Conservation (phyloP, 2,329 filamentous ascomycete species). For the Periconia macrospinosa region DNA sequence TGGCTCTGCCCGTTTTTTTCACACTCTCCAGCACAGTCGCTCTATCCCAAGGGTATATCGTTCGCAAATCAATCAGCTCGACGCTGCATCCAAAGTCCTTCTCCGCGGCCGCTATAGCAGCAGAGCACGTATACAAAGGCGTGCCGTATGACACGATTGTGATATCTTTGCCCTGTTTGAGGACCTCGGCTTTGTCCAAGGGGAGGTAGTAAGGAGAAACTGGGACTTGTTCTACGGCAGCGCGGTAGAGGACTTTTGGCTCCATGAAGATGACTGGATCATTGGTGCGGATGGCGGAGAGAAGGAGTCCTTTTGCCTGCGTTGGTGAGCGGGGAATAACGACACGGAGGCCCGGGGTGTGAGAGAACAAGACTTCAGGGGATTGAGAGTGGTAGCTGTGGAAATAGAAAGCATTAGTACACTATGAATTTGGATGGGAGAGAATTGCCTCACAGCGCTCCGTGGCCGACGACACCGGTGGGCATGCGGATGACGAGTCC, state of each 20-base stretch:
- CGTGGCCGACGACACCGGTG: constrained; percentile 85
- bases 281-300: constrained; percentile 73
- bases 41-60: constrained; percentile 90
- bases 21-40: constrained; percentile 79
- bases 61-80: constrained; percentile 85
- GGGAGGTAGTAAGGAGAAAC: constrained; percentile 79
- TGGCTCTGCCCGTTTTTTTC: constrained; percentile 79
- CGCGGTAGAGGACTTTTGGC: constrained; percentile 89
- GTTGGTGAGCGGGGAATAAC: constrained; percentile 83
- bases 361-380: constrained; percentile 84
- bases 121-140: constrained; percentile 80
- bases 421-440: background rate
- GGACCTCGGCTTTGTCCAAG: constrained; percentile 79
- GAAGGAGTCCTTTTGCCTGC: constrained; percentile 84
- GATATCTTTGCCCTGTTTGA: constrained; percentile 78
- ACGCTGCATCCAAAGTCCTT: constrained; percentile 74
- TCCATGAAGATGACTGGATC: constrained; percentile 94
- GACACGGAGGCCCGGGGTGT: constrained; percentile 82
- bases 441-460: constrained; percentile 61
- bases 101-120: constrained; percentile 74
- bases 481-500: constrained; percentile 90
- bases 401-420: constrained; percentile 3
- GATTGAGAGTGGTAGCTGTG: constrained; percentile 79
- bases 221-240: constrained; percentile 89
- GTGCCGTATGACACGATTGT: constrained; percentile 90